These are phyloP conservation scores for Anisogramma anomala DNA, from an alignment of 2,329 filamentous ascomycete species.

Conservation along the genomic window DNA sequence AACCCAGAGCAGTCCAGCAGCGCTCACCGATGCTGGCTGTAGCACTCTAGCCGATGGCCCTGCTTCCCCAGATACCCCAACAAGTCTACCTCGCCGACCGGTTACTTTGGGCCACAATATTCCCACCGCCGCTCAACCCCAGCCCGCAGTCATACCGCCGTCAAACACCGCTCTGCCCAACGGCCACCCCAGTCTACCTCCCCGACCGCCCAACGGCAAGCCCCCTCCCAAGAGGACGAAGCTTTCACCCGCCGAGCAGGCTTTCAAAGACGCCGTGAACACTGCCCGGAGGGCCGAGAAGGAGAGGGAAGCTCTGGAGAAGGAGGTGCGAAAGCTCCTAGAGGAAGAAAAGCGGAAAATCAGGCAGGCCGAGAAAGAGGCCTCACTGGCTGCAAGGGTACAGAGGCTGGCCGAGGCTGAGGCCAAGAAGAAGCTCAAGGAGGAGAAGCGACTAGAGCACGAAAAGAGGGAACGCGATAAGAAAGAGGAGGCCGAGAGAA, in stretches of 20 bases:
- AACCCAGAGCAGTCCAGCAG: slow-evolving; percentile 22
- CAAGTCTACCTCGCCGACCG: slow-evolving; percentile 17
- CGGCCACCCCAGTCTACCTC: too few relatives aligned
- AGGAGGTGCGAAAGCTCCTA: slow-evolving; percentile 25
- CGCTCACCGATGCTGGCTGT: slow-evolving; percentile 32
- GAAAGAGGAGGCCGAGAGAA: slow-evolving; percentile 40
- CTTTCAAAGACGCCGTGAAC: slow-evolving; percentile 24
- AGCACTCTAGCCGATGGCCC: slow-evolving; percentile 29
- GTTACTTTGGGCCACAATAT: slow-evolving; percentile 11
- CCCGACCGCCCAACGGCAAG: slow-evolving; percentile 17
- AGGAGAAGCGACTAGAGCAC: slow-evolving; percentile 34
- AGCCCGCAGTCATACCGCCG: not conserved
- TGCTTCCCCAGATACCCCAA: slow-evolving; percentile 24
- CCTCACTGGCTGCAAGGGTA: slow-evolving; percentile 22
- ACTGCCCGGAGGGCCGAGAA: slow-evolving; percentile 22
- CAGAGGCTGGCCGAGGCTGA: slow-evolving; percentile 25
- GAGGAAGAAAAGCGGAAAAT: slow-evolving; percentile 28
- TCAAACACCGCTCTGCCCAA: slow-evolving; percentile 14
- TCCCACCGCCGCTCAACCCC: not conserved
- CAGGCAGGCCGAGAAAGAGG: slow-evolving; percentile 21
- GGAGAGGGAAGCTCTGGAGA: slow-evolving; percentile 22
- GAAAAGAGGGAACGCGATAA: slow-evolving; percentile 34
- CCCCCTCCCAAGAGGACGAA: slow-evolving; percentile 32
- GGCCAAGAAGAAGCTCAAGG: slow-evolving; percentile 30
- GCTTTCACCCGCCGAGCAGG: slow-evolving; percentile 30